phyloP scores from a whole-genome alignment of 176 grass and related monocot genomes.

The Musa beccarii region DNA sequence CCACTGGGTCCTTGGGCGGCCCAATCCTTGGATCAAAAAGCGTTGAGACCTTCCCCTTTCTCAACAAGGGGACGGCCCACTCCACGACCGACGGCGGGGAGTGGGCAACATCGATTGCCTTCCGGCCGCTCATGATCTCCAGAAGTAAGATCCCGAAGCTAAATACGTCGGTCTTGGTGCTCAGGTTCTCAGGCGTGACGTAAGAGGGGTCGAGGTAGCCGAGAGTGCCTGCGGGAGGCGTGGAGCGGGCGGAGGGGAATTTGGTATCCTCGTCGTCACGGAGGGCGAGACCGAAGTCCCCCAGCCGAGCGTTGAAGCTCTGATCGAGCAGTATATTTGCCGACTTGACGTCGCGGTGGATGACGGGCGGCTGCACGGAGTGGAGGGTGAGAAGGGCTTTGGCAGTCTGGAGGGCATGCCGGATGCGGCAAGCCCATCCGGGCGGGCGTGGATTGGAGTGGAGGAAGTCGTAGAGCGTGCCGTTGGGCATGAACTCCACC shows the following conservation, averaged over 20 bases:
- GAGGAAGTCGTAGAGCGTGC: conserved; percentile 86
- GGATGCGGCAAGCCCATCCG: conserved; percentile 59
- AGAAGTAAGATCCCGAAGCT: conserved; percentile 98
- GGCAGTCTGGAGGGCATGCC: conserved; percentile 74
- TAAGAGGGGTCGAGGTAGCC: conserved; percentile 95
- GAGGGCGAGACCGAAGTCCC: conserved; percentile 87
- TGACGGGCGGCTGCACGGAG: conserved; percentile 58
- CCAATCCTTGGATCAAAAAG: conserved; percentile 70
- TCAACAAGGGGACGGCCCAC: conserved; percentile 85
- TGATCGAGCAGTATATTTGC: conserved; percentile 76
- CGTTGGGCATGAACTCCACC: conserved; percentile 97
- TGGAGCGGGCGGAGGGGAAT: conserved; percentile 18
- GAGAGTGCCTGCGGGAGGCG: conserved; percentile 68
- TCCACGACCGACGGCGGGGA: conserved; percentile 95
- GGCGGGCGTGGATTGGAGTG: conserved; percentile 59
- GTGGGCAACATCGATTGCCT: conserved; percentile 86
- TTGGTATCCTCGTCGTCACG: conserved; percentile 22
- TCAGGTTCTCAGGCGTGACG: conserved; percentile 86
- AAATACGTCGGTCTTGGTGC: conserved; percentile 99
- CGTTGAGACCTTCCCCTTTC: conserved; percentile 59
- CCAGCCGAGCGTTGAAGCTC: conserved; percentile 68
- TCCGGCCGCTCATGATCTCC: conserved; percentile 94
- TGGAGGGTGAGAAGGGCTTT: conserved; percentile 65
- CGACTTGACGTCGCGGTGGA: conserved; percentile 72
- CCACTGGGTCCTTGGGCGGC: conserved; percentile 44